Evolutionary conservation across 129 eudicot genomes (phyloP), one percentile per base, ranked within the genome.

Genomic region (Flaveria brownii): DNA sequence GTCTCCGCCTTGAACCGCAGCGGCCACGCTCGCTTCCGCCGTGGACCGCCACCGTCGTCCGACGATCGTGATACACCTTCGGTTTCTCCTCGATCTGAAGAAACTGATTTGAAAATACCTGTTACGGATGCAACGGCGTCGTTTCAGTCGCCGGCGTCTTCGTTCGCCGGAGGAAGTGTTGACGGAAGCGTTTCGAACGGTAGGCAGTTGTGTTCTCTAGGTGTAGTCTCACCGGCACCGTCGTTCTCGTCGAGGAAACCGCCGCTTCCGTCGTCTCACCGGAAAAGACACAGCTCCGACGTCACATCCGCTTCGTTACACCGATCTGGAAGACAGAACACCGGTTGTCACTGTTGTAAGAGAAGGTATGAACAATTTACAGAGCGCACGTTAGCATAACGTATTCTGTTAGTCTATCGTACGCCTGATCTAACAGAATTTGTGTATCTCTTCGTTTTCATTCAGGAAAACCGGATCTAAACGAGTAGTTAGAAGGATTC

Each of bases 11-110:
- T 84, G 30, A 84, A 80, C 12, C 86, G 92, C 39, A 85, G 90
- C 73, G 97, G 97, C 0, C 95, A 91, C 62, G 97, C 97, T 39
- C 89, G 92, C 13, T 91, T 91, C 80, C 87, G 96, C 22, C 92
- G 96, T 12, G 96, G 77, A 17, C 87, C 89, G 22, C 41, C 73
- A 3, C 41, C 55, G 49, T n/a, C 68, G 9, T 72, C 74, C 16
- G 17, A 66, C 2, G 77, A 42, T 72, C 67, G 54, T 0, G 80
- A 79, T 14, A 20, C 62, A 30, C 72, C 85, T 52, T 81, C 85
- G 2, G 20, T 72, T 76, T 70, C 67, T 6, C 62, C 69, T 0
- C 71, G 72, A 62, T 51, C 62, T 0, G 78, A 82, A n/a, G 63
- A 72, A 55, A 72, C 36, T 43, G 20, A 0, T 11, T 42, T 76